Base-by-base conservation (phyloP, 257 asterid genomes). In the Datura wrightii region DNA sequence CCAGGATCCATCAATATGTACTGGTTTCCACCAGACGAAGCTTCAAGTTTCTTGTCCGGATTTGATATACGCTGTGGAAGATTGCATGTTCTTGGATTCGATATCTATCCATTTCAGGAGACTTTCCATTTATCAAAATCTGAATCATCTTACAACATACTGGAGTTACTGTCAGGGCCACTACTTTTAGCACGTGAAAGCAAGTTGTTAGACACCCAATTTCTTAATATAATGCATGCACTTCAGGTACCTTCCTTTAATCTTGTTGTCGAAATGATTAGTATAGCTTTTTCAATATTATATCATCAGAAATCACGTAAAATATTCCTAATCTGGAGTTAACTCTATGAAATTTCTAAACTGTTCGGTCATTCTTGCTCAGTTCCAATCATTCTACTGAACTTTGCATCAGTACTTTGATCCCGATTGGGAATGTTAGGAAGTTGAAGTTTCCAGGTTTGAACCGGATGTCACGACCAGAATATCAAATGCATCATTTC, bases 1-100 rank as follows among this genome's bases (percentile, higher is more conserved):
- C 94, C 90, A 31, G 97, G 92, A 76, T 89, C 98, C 76, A 89
- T 82, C 52, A 90, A 90, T 81, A 96, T 96, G 99, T 93, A 94
- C 87, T 94, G 98, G 99, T 94, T 92, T 88, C 99, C 98, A 78
- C 97, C 98, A 0, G 92, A 92, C 79, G 91, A 93, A 91, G 94
- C 94, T 78, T 92, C 92, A 7, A 88, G 79, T 59, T 91, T 91
- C 87, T 87, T 48, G 83, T 89, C 91, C n/a, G 98, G 98, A 82
- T 94, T 94, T 85, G 94, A 94, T 82, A 90, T 94, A 79, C 92
- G 99, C 65, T 88, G 76, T 82, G 98, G 94, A 86, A 92, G 98
- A 89, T 88, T 96, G 85, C 90, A 87, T 83, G 71, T 88, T 80
- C 92, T 94, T 69, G 98, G 98, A 72, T 89, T 94, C 19, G 89